Conservation (phyloP, 2,329 filamentous ascomycete species). For the Fusarium sp. region DNA sequence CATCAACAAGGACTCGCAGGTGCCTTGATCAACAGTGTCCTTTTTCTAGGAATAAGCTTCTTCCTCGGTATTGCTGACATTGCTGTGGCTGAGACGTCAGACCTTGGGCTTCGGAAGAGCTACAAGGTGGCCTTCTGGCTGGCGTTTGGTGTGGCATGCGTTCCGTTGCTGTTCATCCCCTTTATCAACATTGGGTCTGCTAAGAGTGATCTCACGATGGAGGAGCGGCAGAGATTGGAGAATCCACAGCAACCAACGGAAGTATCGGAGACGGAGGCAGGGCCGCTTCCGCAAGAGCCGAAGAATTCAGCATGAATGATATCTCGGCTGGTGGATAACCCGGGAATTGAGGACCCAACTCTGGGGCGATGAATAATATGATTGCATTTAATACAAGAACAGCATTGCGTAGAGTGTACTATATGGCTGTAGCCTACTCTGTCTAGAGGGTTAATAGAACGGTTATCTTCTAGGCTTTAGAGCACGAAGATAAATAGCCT, state of each 20-base stretch:
- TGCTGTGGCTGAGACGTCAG: conserved; percentile 56
- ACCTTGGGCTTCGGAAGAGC: conserved; percentile 51
- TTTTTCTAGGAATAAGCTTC: conserved; percentile 73
- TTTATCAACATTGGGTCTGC: conserved; percentile 46
- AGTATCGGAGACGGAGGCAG: conserved; percentile 23
- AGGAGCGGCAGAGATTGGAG: conserved; percentile 44
- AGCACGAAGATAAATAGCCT: too few species aligned
- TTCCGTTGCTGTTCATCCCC: conserved; percentile 38
- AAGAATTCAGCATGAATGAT: conserved; percentile 22
- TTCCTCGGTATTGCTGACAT: conserved; percentile 74
- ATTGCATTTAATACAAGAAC: conserved; percentile 11
- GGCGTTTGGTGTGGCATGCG: conserved; percentile 39
- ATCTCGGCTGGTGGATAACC: conserved; percentile 8
- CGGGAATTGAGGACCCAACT: conserved; percentile 10
- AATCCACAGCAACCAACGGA: conserved; percentile 14
- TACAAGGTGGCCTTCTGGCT: conserved; percentile 48
- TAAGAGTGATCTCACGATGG: conserved; percentile 47
- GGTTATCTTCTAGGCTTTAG: too few species aligned
- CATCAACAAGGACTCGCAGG: conserved; percentile 73
- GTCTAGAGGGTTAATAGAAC: too few species aligned
- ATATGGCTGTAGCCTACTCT: neutral
- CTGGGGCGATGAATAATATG: conserved; percentile 5
- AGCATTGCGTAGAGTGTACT: conserved; percentile 2
- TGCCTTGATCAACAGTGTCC: conserved; percentile 70
- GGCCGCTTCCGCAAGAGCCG: conserved; percentile 13